Evolutionary conservation across 345 rosid species (phyloP), one percentile per base, ranked within the genome.

Genomic region (Melaleuca quinquenervia): DNA sequence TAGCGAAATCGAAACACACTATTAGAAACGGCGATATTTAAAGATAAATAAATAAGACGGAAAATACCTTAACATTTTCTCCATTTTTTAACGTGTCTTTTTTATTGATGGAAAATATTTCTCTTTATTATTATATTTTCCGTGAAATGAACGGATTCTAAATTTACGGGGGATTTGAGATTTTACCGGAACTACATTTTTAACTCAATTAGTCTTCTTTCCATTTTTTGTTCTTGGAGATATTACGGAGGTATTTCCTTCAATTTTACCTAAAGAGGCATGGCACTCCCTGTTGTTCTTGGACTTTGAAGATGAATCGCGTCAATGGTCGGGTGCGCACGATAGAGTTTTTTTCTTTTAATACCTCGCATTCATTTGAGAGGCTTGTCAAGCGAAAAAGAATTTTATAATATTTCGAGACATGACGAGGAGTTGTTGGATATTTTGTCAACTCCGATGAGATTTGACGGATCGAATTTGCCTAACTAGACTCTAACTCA

Each of bases 321-420:
- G 62, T 55, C 27, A 0, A 55, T 55, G 13, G 27, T 11, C 9
- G 5, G 60, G 60, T 55, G 60, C 1, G 1, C 6, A 22, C 0
- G 3, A 24, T 55, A 24, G 24, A 55, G 62, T 55, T 55, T 55
- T 24, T n/a, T 55, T 55, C 4, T 55, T 55, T 55, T 24, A 13
- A 24, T 55, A 9, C 27, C 13, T 10, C 10, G 62, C 62, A 22
- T 24, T 24, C 0, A 6, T 26, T 3, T 3, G 11, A 55, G 27
- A 13, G 14, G 24, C 13, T 55, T 24, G 27, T 55, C 0, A 2
- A 55, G 62, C 1, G 14, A 55, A 13, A 13, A 55, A 55, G 62
- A 55, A 24, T 55, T 24, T 55, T 55, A 55, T 12, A 4, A 24
- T 55, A 41, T 55, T 55, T 55, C 27, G 24, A 10, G 41, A 41